A percentile compares a stretch with the other conserved stretches of the same genome.
These are phyloP conservation scores for Diutina neorugosa DNA, from an alignment of 1,139 yeast genomes.

Conservation along the genomic window DNA sequence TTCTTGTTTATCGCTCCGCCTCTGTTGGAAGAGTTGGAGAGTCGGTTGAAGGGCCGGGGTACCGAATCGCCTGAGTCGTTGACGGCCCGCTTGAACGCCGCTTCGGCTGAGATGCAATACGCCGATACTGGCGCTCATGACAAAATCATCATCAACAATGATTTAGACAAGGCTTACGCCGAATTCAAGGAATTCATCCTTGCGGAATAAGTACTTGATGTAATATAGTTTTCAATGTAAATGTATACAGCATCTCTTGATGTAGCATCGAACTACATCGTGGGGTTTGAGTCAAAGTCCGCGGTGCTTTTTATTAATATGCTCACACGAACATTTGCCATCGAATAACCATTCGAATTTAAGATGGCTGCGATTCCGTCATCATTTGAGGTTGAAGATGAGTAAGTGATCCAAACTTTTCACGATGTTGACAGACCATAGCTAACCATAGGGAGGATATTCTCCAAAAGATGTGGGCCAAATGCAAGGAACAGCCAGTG, in stretches of 20 bases:
- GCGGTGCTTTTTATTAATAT: background rate
- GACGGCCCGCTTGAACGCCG: constrained; percentile 75
- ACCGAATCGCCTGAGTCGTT: constrained; percentile 85
- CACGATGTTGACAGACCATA: background rate
- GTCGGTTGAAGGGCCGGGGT: constrained; percentile 77
- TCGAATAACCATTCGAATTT: background rate
- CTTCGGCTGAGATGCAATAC: constrained; percentile 77
- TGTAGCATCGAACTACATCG: background rate
- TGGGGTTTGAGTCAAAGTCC: background rate
- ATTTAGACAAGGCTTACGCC: constrained; percentile 74
- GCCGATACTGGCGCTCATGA: constrained; percentile 90
- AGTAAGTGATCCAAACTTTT: background rate
- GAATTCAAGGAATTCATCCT: constrained; percentile 72
- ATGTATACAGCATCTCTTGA: background rate
- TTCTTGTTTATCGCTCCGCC: constrained; percentile 90
- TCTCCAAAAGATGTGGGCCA: constrained; percentile 12
- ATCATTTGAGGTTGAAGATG: constrained; percentile 1
- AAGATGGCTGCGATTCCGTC: background rate
- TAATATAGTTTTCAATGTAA: background rate
- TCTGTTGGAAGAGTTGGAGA: constrained; percentile 60
- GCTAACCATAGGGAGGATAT: constrained; percentile 12
- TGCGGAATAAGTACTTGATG: constrained; percentile 8
- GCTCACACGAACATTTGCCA: background rate
- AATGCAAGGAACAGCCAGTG: constrained; percentile 60
- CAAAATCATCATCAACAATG: constrained; percentile 77